Evolutionary conservation across 2,329 filamentous ascomycete genomes (phyloP), one percentile per base, ranked within the genome.

Genomic region (Colletotrichum sp.): DNA sequence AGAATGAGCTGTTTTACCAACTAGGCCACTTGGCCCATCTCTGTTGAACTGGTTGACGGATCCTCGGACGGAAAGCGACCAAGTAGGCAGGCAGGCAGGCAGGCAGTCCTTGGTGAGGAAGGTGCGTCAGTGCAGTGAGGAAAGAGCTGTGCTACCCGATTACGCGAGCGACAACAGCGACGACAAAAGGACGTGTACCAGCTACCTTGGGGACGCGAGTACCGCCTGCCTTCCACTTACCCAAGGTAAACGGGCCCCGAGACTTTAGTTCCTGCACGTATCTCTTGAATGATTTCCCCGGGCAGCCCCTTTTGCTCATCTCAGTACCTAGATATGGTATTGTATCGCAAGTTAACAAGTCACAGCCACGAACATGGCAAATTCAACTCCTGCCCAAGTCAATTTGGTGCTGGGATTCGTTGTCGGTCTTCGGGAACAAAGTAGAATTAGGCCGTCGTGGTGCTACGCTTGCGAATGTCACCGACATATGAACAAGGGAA

Each of bases 401-500:
- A 21, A 52, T 0, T 21, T 10, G 3, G 55, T 1, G 55, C 16
- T n/a, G 15, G 16, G 55, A 6, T 59, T 26, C 0, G 16, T 15
- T 21, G 55, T 59, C 15, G 55, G 10, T 63, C 28, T 28, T 68
- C 30, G 39, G 68, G 28, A 60, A 69, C 70, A 74, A 65, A 74
- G 70, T 76, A 74, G 71, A 76, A 76, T 76, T 74, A 74, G 70
- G 74, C 72, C 64, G 74, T 74, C 65, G 44, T 49, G 64, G 65
- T 69, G 65, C 70, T 69, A 76, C 49, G 70, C 74, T 76, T 64
- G 57, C 64, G 57, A 67, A 60, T 69, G 64, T 76, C 74, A 76
- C 74, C 63, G 36, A 76, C 74, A 77, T 77, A 75, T 77, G 72
- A 77, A 77, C 75, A 77, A 71, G 67, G 80, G 79, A 81, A 83